Evolutionary conservation across 306 rosid species (phyloP), one percentile per base, ranked within the genome.

Genomic region (Sindora glabra): DNA sequence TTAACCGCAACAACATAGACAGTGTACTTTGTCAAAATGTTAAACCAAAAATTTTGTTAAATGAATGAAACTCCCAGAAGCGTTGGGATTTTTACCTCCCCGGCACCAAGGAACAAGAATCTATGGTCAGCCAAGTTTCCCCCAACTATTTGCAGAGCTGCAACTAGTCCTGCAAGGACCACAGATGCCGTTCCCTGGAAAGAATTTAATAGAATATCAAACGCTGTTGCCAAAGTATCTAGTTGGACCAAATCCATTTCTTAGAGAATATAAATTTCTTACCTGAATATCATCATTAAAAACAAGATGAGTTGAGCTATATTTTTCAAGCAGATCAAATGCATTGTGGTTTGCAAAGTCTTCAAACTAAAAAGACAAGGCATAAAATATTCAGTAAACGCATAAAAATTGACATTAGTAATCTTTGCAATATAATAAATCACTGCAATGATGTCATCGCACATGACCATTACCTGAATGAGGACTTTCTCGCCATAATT

Each of bases 321-420:
- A 94, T 68, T 70, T 84, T 40, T 89, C 83, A 29, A 89, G 97
- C 57, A 94, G 90, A 77, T 82, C 94, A 48, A 94, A 94, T 54
- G 99, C 99, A 81, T 94, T 94, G 90, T 94, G 95, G 77, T 94
- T 94, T 22, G 99, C 99, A 5, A 94, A 94, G 77, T 94, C 99
- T 84, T 94, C 99, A 78, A 89, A 94, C 97, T 92, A 71, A 70
- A 71, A 72, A 30, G 36, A 66, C 30, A 53, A 5, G 27, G 50
- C 23, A 68, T 29, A 74, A 65, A 30, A 58, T 10, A 59, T 19
- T 64, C 37, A 76, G 77, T n/a, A 51, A 61, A 52, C 57, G 49
- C 13, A 21, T 8, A 51, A 56, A 49, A 77, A 48, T 23, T 6
- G 13, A 45, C 56, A 55, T 46, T 34, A 61, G 52, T 47, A 45